phyloP scores from a whole-genome alignment of 1,284 basidiomycete genomes.

The Peniophora sp. region DNA sequence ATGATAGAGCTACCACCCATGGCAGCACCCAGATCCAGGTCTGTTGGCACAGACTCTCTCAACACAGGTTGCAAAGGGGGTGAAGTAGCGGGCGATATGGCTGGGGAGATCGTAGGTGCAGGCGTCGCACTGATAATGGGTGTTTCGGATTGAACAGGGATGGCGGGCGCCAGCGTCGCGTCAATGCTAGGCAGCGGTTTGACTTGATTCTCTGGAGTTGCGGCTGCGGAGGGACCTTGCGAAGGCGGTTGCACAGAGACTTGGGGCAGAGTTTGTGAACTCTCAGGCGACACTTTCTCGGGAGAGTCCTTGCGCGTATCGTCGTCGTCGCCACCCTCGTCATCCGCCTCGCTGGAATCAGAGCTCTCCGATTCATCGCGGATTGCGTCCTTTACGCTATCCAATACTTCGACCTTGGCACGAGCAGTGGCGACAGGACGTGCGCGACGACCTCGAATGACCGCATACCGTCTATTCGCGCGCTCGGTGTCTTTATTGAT shows the following conservation, averaged over 20 bases:
- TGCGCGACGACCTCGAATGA: constrained; percentile 84
- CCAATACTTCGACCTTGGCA: constrained; percentile 86
- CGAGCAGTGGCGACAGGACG: constrained; percentile 87
- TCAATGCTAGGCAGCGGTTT: not conserved
- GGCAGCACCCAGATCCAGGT: constrained; percentile 40
- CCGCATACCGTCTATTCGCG: constrained; percentile 60
- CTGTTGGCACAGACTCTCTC: constrained; percentile 27
- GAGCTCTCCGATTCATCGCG: constrained; percentile 78
- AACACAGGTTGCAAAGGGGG: constrained; percentile 12
- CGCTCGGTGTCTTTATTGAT: constrained; percentile 62
- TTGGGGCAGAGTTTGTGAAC: constrained; percentile 26
- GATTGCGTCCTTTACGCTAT: constrained; percentile 90
- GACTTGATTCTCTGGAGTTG: constrained; percentile 3
- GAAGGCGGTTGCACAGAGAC: constrained; percentile 5
- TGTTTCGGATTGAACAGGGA: not conserved
- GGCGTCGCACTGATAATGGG: not conserved
- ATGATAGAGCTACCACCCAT: constrained; percentile 72
- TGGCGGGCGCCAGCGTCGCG: not conserved
- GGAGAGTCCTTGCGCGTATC: constrained; percentile 27
- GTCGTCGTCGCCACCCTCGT: constrained; percentile 69
- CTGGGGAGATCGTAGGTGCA: constrained; percentile 23
- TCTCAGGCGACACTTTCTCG: constrained; percentile 21
- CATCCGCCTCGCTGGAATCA: constrained; percentile 83
- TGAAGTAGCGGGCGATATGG: constrained; percentile 47
- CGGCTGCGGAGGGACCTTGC: constrained; percentile 6